These are phyloP conservation scores for Zopfia rhizophila DNA, from an alignment of 2,329 filamentous ascomycete species.

Conservation along the genomic window DNA sequence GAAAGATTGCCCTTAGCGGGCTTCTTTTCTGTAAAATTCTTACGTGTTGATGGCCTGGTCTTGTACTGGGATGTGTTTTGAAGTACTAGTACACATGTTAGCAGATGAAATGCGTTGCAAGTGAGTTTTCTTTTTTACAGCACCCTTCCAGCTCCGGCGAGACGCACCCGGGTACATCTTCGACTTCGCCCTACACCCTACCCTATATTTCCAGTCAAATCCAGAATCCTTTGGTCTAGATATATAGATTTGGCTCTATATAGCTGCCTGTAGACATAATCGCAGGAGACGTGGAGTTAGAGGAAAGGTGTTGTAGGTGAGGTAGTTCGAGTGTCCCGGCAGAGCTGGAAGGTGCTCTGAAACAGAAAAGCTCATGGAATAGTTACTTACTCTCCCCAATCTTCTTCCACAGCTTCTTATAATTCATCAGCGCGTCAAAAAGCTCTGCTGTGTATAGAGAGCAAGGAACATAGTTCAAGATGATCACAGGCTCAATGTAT, in stretches of 20 bases:
- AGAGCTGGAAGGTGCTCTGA: no score
- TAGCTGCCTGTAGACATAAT: no score
- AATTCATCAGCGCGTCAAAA: slow-evolving; percentile 45
- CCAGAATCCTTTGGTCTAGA: no score
- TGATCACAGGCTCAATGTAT: slow-evolving; percentile 38
- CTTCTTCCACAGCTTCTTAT: slow-evolving; percentile 46
- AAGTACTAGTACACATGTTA: slow-evolving; percentile 20
- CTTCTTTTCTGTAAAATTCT: slow-evolving; percentile 11
- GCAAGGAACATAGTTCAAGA: slow-evolving; percentile 47
- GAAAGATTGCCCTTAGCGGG: slow-evolving; percentile 19
- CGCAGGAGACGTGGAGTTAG: no score
- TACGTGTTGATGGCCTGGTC: slow-evolving; percentile 13
- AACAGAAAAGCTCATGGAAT: no score
- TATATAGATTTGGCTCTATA: no score
- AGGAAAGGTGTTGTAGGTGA: neutral
- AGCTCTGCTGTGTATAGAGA: slow-evolving; percentile 45
- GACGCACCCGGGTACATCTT: no score
- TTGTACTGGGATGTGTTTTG: slow-evolving; percentile 34
- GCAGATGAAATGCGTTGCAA: neutral
- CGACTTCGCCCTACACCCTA: no score
- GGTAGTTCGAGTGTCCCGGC: no score
- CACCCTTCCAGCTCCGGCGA: no score
- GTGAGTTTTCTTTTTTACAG: no score
- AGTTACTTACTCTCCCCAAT: slow-evolving; percentile 36
- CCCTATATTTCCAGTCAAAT: no score